Conservation (phyloP, 768 basidiomycete genomes). For the Macrolepiota fuliginosa region DNA sequence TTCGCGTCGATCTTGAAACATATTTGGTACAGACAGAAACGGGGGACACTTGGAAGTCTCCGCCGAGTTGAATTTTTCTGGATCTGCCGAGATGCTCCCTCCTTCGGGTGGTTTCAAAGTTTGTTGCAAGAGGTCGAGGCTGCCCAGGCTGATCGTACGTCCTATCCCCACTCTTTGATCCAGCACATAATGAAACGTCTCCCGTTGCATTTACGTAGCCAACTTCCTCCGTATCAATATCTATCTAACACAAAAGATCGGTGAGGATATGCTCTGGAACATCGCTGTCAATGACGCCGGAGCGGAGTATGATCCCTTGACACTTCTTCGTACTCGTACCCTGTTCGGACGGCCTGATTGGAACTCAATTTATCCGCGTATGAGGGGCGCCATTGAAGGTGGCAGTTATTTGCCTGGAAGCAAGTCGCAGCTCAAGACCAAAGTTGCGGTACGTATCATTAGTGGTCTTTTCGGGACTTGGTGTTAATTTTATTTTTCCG, state of each 20-base stretch:
- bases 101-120: conserved; percentile 97
- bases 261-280: conserved; percentile 88
- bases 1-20: conserved; percentile 95
- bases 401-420: conserved; percentile 82
- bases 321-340: conserved; percentile 83
- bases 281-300: conserved; percentile 86
- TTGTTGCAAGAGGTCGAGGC: conserved; percentile 86
- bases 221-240: conserved; percentile 92
- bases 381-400: conserved; percentile 75
- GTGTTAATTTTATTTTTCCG: conserved; percentile 10
- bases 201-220: conserved; percentile 38
- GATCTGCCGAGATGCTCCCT: conserved; percentile 92
- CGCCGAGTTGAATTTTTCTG: conserved; percentile 94
- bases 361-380: conserved; percentile 72
- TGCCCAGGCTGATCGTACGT: conserved; percentile 85
- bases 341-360: conserved; percentile 93
- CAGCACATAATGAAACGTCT: neutral
- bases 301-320: conserved; percentile 85
- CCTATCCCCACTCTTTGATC: neutral
- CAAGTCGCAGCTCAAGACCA: conserved; percentile 77
- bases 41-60: conserved; percentile 72
- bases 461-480: neutral
- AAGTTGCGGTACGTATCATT: conserved; percentile 64
- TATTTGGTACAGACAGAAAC: conserved; percentile 91
- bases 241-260: conserved; percentile 85